A percentile compares a stretch with the other conserved stretches of the same genome.
phyloP scores from a whole-genome alignment of 352 stramenopile species.

The Blastocystis hominis region DNA sequence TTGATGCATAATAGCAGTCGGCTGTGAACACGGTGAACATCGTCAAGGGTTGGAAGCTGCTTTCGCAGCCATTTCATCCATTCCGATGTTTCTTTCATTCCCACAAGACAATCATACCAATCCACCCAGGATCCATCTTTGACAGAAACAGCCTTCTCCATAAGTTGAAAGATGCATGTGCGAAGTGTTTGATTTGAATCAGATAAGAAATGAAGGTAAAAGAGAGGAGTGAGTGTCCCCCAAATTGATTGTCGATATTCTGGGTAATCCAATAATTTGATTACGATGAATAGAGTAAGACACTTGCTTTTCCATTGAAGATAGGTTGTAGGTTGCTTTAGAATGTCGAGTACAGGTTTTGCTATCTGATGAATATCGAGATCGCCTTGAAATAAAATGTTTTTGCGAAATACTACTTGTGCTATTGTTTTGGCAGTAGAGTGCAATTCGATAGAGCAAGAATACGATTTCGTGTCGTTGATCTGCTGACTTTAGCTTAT shows the following conservation, averaged over 20 bases:
- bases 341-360: neutral
- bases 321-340: neutral
- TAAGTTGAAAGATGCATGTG: neutral
- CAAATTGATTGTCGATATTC: neutral
- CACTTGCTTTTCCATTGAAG: conserved; percentile 7
- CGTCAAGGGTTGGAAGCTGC: neutral
- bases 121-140: neutral
- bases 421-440: neutral
- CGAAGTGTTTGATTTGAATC: neutral
- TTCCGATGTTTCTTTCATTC: neutral
- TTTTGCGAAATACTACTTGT: neutral
- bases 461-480: neutral
- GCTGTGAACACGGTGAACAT: neutral
- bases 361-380: neutral
- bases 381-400: neutral
- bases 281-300: neutral
- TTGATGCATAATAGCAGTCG: neutral
- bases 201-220: neutral
- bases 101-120: neutral
- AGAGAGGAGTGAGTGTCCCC: neutral
- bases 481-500: neutral
- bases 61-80: neutral
- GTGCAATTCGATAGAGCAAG: neutral
- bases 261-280: neutral
- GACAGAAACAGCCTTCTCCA: neutral